Base-by-base conservation (phyloP, 1,284 basidiomycete species). In the Taiwanofungus camphoratus region DNA sequence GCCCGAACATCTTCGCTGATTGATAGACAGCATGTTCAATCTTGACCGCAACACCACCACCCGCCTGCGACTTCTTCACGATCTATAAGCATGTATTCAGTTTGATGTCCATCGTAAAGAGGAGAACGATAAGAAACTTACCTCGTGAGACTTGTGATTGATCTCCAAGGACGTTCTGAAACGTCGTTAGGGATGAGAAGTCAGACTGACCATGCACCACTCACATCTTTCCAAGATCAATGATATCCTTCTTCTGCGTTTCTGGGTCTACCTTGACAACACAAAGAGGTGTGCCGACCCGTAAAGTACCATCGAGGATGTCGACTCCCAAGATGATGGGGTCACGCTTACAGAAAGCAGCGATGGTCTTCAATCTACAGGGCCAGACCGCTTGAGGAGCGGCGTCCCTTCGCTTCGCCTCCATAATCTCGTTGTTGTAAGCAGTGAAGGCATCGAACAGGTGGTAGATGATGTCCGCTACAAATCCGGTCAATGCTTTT, bases 381-480 rank as follows among this genome's bases (percentile, higher is more conserved):
- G 96, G 96, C 94, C 95, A 99, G 19, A 99, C 88, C 26, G 96
- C 96, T 54, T 89, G 88, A 12, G 91, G 91, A 1, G 94, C 92
- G 1, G 94, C 92, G 62, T 95, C 95, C 57, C 73, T 80, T 46
- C 90, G 79, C 67, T 93, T 94, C n/a, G 88, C 90, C 64, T 97
- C 96, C 51, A 76, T 76, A 44, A 99, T 92, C 67, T 94, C 89
- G 48, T 79, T 76, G 64, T 96, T 95, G 69, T 99, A 98, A n/a
- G 85, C 89, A 37, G 85, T 97, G 71, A 99, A 99, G 20, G 92
- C 83, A 62, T 99, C 96, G 65, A 99, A 98, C 45, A 99, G 70
- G 65, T 99, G 96, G 68, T 99, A 99, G 58, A 99, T 99, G 64
- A 99, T 98, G 60, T 93, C 91, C 53, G 92, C 92, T 89, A 59